Evolutionary conservation across 2,329 filamentous ascomycete species (phyloP).

Genomic region (Ophiostoma montium): DNA sequence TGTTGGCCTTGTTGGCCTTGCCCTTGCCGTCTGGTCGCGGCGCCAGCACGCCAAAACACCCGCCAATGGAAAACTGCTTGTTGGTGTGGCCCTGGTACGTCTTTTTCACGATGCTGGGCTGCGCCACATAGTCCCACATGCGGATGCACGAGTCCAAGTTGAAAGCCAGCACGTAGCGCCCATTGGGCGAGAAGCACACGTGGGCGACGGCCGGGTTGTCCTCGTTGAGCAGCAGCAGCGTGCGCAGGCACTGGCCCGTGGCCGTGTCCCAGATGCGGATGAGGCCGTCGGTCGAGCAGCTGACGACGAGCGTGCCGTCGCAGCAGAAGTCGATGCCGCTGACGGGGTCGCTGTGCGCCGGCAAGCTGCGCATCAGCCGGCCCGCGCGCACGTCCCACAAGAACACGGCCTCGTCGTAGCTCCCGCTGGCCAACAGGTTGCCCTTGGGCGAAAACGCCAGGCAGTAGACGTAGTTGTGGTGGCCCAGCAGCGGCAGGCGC

Average conservation of each 20-base stretch:
- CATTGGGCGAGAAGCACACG: slow-evolving; percentile 88
- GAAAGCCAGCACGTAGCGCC: slow-evolving; percentile 81
- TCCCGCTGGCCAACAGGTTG: slow-evolving; percentile 89
- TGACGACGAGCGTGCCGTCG: slow-evolving; percentile 84
- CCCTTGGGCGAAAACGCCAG: slow-evolving; percentile 95
- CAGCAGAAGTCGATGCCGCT: slow-evolving; percentile 83
- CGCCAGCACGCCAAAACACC: slow-evolving; percentile 56
- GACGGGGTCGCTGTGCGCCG: slow-evolving; percentile 90
- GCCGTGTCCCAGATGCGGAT: slow-evolving; percentile 93
- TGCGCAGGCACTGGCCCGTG: slow-evolving; percentile 88
- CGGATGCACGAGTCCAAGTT: slow-evolving; percentile 82
- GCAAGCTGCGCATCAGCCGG: slow-evolving; percentile 74
- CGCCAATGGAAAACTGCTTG: slow-evolving; percentile 67
- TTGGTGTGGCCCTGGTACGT: slow-evolving; percentile 93
- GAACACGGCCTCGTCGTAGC: slow-evolving; percentile 94
- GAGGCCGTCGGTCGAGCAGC: slow-evolving; percentile 80
- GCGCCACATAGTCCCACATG: slow-evolving; percentile 89
- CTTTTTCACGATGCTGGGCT: slow-evolving; percentile 63
- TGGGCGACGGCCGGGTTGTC: slow-evolving; percentile 83
- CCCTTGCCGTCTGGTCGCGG: slow-evolving; percentile 5
- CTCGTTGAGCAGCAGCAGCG: slow-evolving; percentile 90
- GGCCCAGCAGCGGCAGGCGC: slow-evolving; percentile 55
- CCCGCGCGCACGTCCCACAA: slow-evolving; percentile 91
- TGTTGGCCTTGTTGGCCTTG: slow-evolving; percentile 6
- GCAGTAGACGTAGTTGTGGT: slow-evolving; percentile 93